Evolutionary conservation across 495 filamentous ascomycete species (phyloP).

Genomic region (Tuber indicum): DNA sequence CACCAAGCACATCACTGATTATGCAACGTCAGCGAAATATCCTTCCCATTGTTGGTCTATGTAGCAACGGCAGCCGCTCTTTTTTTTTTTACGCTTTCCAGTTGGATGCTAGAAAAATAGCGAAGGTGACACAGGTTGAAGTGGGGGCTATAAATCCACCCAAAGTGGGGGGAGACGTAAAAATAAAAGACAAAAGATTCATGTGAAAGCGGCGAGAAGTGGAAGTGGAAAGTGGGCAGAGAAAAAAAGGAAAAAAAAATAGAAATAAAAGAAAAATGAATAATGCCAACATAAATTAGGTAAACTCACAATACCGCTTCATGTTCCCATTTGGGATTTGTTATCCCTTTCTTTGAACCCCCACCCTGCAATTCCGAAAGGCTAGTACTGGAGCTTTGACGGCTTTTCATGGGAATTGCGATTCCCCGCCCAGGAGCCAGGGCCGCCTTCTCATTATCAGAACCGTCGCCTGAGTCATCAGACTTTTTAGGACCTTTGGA

Average conservation of each 20-base stretch:
- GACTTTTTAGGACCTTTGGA: constrained; percentile 65
- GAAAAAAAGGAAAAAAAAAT: constrained; percentile 11
- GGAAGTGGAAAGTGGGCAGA: constrained; percentile 23
- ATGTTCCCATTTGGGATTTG: constrained; percentile 90
- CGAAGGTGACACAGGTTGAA: constrained; percentile 28
- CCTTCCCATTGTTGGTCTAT: neutral
- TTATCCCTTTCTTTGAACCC: constrained; percentile 64
- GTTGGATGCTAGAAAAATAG: constrained; percentile 18
- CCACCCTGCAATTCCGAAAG: constrained; percentile 57
- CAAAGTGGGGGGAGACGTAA: constrained; percentile 17
- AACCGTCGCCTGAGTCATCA: constrained; percentile 17
- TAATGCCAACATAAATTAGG: constrained; percentile 8
- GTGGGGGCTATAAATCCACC: constrained; percentile 13
- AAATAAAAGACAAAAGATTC: constrained; percentile 7
- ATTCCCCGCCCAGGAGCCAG: constrained; percentile 49
- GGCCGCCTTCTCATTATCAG: constrained; percentile 27
- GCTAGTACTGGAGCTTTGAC: constrained; percentile 91
- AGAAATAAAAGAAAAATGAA: constrained; percentile 1
- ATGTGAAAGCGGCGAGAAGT: constrained; percentile 19
- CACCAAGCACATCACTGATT: constrained; percentile 82
- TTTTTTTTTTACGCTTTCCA: neutral
- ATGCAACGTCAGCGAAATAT: constrained; percentile 30
- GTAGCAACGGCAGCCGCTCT: constrained; percentile 12
- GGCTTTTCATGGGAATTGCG: constrained; percentile 91
- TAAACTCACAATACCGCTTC: constrained; percentile 83